Evolutionary conservation across 306 rosid genomes (phyloP), one percentile per base, ranked within the genome.

Genomic region (Bauhinia variegata): DNA sequence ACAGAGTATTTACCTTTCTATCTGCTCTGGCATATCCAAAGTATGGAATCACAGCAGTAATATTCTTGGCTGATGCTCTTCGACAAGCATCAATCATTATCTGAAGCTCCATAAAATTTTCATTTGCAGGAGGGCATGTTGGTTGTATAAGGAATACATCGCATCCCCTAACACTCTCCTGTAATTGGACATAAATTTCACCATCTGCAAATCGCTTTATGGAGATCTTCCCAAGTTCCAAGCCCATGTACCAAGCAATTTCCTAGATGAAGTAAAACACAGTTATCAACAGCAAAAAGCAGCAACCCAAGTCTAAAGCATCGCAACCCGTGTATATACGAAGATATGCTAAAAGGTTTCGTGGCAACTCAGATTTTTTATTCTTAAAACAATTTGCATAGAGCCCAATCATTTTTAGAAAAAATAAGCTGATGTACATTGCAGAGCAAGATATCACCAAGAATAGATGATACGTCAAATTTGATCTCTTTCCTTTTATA

Each of bases 1-100:
- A 13, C 19, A 63, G 32, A 47, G 60, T 51, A 77, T 80, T 81
- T 78, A 79, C 99, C 97, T 93, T 93, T 83, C 97, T 88, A 74
- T 93, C 96, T 52, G 99, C 96, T 80, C 99, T 84, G 59, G 99
- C 97, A 79, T 93, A 93, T 75, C 99, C 99, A 75, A 93, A 93
- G 77, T 93, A 93, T 8, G 97, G 99, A 81, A 88, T 88, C 18
- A 93, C 99, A 2, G 95, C 97, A 53, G 96, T 93, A 65, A 93
- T 78, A 60, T 78, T 93, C 71, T 91, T 90, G 19, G 99, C 99
- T 0, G 99, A 93, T 0, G 99, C 99, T 69, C 99, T 83, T 50
- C 99, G 82, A 73, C 97, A 90, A 54, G 99, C 99, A 85, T 93
- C 97, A 54, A 90, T 83, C 96, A 93, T 84, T 59, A 93, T 73